A percentile compares a stretch with the other conserved stretches of the same genome.
phyloP scores from a whole-genome alignment of 805 yeast genomes.

The Kazachstania taianensis region DNA sequence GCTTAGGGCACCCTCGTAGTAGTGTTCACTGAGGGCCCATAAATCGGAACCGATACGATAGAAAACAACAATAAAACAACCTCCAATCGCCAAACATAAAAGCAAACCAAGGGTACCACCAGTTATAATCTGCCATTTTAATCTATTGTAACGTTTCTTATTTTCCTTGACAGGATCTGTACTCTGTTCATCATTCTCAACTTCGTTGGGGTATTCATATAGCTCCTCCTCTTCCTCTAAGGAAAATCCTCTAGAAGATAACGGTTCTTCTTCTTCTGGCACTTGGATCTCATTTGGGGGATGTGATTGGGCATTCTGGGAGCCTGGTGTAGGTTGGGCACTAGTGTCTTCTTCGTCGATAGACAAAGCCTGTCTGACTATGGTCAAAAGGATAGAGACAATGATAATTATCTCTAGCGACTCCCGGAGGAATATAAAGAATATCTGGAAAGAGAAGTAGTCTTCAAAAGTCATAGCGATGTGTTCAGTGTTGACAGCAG shows the following conservation, averaged over 20 bases:
- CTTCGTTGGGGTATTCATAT: constrained; percentile 9
- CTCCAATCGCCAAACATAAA: constrained; percentile 65
- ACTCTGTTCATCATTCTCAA: constrained; percentile 2
- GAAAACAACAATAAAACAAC: constrained; percentile 56
- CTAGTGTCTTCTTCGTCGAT: constrained; percentile 20
- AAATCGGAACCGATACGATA: constrained; percentile 72
- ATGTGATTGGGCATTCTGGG: not conserved
- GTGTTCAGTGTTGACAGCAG: too few species aligned
- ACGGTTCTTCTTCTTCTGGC: not conserved
- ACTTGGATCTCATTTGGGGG: not conserved
- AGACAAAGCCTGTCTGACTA: constrained; percentile 50
- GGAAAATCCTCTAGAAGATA: not conserved
- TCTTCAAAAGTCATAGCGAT: constrained; percentile 33
- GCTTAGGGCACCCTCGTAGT: constrained; percentile 83
- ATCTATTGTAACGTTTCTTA: constrained; percentile 31
- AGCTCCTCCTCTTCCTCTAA: constrained; percentile 26
- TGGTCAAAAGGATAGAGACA: constrained; percentile 61
- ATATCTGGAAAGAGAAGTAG: constrained; percentile 61
- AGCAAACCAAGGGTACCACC: constrained; percentile 69
- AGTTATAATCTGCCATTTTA: constrained; percentile 65
- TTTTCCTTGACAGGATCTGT: constrained; percentile 18
- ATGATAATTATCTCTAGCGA: constrained; percentile 70
- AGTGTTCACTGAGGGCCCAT: constrained; percentile 80
- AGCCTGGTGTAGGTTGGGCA: not conserved
- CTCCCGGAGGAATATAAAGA: constrained; percentile 63